Base-by-base conservation (phyloP, 164 flowering plant species). In the Berberis thunbergii region DNA sequence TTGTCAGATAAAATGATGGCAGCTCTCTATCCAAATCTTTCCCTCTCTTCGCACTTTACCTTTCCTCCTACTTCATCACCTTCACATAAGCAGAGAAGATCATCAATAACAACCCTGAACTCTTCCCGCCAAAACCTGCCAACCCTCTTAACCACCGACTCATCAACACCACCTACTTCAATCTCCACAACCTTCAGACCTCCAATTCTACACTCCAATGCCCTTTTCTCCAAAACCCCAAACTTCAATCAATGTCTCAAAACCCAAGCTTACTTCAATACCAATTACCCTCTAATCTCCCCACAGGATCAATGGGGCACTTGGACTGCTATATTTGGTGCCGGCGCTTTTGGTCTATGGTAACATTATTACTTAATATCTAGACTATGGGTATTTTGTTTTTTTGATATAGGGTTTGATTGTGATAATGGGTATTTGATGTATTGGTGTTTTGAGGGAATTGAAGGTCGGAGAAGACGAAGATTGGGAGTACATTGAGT, bases 271-370 rank as follows among this genome's bases (percentile, higher is more conserved):
- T 69, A 71, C 1, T 67, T 82, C 68, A 84, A 67, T 57, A 73
- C 81, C 67, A 84, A 66, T 58, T 75, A 68, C 61, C 96, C 97
- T 42, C 78, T 93, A 58, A 77, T 89, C 60, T 85, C 90, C 44
- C 86, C 97, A 1, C 72, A 79, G 2, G 97, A 89, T 57, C 86
- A 86, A 49, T 90, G 98, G 97, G 98, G 97, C 62, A 88, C 73
- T 45, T 90, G 97, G 96, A 82, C 98, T 42, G 86, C 84, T 50
- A 87, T 93, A 66, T 84, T 90, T 73, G 78, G 87, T 69, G 70
- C 80, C 26, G 92, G 84, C 55, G 90, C 97, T 69, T 83, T 89
- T 65, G 94, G 96, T 60, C 76, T 88, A 73, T 93, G 98, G 97
- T 90, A 77, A 45, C 4, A 9, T 60, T 13, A 43, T 8, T 12